Evolutionary conservation across 371 early-diverging fungal genomes (phyloP), one percentile per base, ranked within the genome.

Genomic region (Zancudomyces culisetae): DNA sequence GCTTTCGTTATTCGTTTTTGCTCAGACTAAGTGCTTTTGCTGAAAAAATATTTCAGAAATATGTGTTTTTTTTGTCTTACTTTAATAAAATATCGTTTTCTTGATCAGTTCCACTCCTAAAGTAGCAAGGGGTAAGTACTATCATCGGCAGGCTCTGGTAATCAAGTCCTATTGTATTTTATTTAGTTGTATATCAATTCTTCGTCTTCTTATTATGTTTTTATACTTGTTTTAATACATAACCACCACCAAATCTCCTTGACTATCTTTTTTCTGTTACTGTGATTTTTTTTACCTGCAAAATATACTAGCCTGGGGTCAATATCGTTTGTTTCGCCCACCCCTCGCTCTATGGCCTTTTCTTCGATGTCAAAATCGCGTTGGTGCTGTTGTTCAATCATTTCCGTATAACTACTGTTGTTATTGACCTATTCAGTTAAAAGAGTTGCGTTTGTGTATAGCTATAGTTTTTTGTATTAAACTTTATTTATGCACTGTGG

Each of bases 91-190:
- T 35, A 15, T 35, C 35, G 15, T 35, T 35, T 15, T 35, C 35
- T 10, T 6, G 10, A 35, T 35, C 35, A 10, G 35, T 35, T 15
- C 35, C 35, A 6, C 6, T 15, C 15, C 15, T 35, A 6, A 92
- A 60, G 41, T 81, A 74, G 64, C 85, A 83, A 19, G 87, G 82
- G 55, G 80, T 77, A 53, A 92, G 70, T 27, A 78, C 79, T 30
- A 89, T 67, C 54, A 90, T 78, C 4, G 87, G 86, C 46, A 83
- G 65, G 60, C 81, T 80, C 50, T 87, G 82, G 59, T 60, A 71
- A 63, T 92, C 93, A 47, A 64, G 61, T 10, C 45, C 64, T 35
- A 35, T 35, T 10, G 15, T 10, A 35, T 10, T 35, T 10, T 35
- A 35, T 6, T 35, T 35, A 35, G 15, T 10, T 35, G 6, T 35